Percentiles rank a stretch among this genome's conserved stretches.
These are phyloP conservation scores for Penstemon eatonii DNA, from an alignment of 257 asterid species.

Conservation along the genomic window DNA sequence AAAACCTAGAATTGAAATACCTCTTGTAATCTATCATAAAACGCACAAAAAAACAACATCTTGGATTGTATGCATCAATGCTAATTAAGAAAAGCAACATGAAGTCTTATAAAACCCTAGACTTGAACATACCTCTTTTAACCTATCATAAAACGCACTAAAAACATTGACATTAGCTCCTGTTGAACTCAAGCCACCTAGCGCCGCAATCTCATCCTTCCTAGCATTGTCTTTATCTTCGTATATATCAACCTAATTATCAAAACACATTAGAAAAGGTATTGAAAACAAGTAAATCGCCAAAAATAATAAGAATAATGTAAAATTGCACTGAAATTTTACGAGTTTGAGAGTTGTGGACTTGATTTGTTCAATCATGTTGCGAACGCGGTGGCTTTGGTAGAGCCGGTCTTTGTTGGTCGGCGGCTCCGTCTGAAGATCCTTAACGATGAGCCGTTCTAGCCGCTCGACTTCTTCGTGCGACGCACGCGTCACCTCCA, in stretches of 20 bases:
- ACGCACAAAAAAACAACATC: too few species aligned
- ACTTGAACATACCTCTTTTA: conserved; percentile 65
- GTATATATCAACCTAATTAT: conserved; percentile 66
- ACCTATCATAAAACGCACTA: conserved; percentile 90
- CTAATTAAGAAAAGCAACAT: too few species aligned
- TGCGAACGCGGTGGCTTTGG: conserved; percentile 93
- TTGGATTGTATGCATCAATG: too few species aligned
- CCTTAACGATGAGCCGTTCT: conserved; percentile 86
- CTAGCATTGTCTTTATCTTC: conserved; percentile 82
- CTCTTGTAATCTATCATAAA: too few species aligned
- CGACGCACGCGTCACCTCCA: conserved; percentile 80
- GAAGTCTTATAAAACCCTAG: neutral
- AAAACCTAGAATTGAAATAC: too few species aligned
- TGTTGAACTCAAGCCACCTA: conserved; percentile 83
- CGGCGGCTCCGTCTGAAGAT: conserved; percentile 84
- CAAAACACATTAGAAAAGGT: neutral
- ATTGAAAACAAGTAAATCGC: conserved; percentile 17
- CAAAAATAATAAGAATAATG: neutral
- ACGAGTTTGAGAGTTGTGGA: conserved; percentile 71
- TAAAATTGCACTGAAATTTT: neutral
- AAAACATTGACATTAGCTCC: conserved; percentile 82
- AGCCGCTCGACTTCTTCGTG: conserved; percentile 97
- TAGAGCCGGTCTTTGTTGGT: conserved; percentile 77
- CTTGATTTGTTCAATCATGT: conserved; percentile 77
- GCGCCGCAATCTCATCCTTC: conserved; percentile 97